These are phyloP conservation scores for Otatea glauca DNA, from an alignment of 176 grass and related monocot genomes.

Conservation along the genomic window DNA sequence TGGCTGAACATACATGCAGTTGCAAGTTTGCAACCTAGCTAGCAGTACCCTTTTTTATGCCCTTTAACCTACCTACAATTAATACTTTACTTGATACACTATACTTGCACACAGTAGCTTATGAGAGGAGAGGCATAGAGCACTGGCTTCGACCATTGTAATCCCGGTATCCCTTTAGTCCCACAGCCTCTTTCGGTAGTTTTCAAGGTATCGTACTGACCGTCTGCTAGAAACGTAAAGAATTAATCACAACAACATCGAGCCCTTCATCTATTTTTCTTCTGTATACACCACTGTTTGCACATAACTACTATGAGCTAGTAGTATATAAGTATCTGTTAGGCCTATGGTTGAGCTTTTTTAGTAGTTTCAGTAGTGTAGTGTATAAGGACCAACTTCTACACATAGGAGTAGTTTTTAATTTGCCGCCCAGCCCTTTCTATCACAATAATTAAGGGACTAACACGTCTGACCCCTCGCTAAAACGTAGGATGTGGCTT, in stretches of 20 bases:
- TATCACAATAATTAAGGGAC: background rate
- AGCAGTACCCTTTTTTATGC: background rate
- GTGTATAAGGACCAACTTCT: slow-evolving; percentile 41
- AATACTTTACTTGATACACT: slow-evolving; percentile 13
- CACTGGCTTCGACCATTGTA: too few relatives aligned
- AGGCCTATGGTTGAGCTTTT: slow-evolving; percentile 17
- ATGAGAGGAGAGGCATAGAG: too few relatives aligned
- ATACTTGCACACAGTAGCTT: slow-evolving; percentile 9
- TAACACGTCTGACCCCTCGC: background rate
- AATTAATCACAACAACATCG: too few relatives aligned
- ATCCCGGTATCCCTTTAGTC: too few relatives aligned
- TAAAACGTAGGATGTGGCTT: background rate
- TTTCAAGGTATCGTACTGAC: too few relatives aligned
- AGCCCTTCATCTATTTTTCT: too few relatives aligned
- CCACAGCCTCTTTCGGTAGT: too few relatives aligned
- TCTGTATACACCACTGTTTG: background rate
- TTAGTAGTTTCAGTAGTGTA: slow-evolving; percentile 29
- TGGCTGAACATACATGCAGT: background rate
- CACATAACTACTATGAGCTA: slow-evolving; percentile 17
- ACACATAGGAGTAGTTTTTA: background rate
- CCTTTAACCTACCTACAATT: background rate
- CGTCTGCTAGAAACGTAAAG: too few relatives aligned
- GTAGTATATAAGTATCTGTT: background rate
- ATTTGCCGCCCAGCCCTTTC: background rate
- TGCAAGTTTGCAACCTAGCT: background rate